Conservation (phyloP, 805 yeast genomes). For the Ogataea populi-albae region DNA sequence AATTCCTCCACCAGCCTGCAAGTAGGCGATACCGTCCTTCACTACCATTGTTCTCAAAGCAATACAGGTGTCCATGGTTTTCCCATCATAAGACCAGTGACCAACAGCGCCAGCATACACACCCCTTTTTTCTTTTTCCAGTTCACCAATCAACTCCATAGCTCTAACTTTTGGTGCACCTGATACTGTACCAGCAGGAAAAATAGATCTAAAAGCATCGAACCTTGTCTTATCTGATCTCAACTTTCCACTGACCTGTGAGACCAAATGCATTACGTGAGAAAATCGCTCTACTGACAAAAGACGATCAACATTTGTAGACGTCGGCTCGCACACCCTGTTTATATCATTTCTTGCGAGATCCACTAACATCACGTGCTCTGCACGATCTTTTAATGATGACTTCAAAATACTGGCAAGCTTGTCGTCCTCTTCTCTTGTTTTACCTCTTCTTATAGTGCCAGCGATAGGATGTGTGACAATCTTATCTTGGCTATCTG, state of each 20-base stretch:
- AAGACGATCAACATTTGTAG: constrained; percentile 84
- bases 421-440: constrained; percentile 86
- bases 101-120: constrained; percentile 99
- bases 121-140: constrained; percentile 91
- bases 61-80: constrained; percentile 94
- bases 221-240: constrained; percentile 83
- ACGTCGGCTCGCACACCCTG: constrained; percentile 83
- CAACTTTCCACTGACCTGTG: constrained; percentile 90
- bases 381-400: constrained; percentile 91
- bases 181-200: constrained; percentile 98
- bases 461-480: constrained; percentile 99
- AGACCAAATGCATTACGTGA: constrained; percentile 95
- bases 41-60: constrained; percentile 96
- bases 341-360: constrained; percentile 95
- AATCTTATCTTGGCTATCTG: constrained; percentile 67
- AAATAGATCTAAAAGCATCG: constrained; percentile 95
- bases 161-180: constrained; percentile 99
- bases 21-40: constrained; percentile 84
- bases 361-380: constrained; percentile 98
- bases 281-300: constrained; percentile 90
- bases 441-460: constrained; percentile 85
- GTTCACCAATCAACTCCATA: constrained; percentile 88
- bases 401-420: constrained; percentile 71
- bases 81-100: constrained; percentile 95
- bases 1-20: constrained; percentile 99